Evolutionary conservation across 1,284 basidiomycete genomes (phyloP).

Genomic region (Tylopilus orsonianus): DNA sequence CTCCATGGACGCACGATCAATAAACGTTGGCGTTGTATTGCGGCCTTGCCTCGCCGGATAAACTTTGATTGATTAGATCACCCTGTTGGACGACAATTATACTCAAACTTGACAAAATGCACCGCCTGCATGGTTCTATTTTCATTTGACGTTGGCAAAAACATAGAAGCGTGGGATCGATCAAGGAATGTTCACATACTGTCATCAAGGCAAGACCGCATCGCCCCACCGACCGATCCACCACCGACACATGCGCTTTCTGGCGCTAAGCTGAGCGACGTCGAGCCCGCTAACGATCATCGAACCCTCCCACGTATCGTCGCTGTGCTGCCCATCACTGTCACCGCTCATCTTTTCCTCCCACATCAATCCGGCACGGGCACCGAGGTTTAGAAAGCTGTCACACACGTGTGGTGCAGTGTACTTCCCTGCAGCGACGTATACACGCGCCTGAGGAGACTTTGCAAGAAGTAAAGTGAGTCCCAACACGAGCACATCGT

Average conservation of each 20-base stretch:
- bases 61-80: not conserved
- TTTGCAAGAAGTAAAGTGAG: constrained; percentile 48
- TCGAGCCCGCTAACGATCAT: constrained; percentile 49
- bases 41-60: not conserved
- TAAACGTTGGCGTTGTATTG: not conserved
- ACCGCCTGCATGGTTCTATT: not conserved
- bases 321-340: constrained; percentile 12
- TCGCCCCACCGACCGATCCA: constrained; percentile 52
- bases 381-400: constrained; percentile 48
- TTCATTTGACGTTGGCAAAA: constrained; percentile 2
- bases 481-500: constrained; percentile 55
- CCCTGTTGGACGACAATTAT: not conserved
- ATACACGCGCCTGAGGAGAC: constrained; percentile 43
- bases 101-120: not conserved
- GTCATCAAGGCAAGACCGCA: constrained; percentile 1
- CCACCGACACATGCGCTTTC: constrained; percentile 59
- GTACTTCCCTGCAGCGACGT: constrained; percentile 65
- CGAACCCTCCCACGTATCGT: constrained; percentile 45
- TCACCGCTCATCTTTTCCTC: constrained; percentile 36
- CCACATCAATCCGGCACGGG: constrained; percentile 45
- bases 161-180: constrained; percentile 5
- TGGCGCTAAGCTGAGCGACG: constrained; percentile 42
- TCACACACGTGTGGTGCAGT: constrained; percentile 55
- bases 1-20: not conserved
- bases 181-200: not conserved